These are phyloP conservation scores for Carex parvula DNA, from an alignment of 176 grass and related monocot species.

Conservation along the genomic window DNA sequence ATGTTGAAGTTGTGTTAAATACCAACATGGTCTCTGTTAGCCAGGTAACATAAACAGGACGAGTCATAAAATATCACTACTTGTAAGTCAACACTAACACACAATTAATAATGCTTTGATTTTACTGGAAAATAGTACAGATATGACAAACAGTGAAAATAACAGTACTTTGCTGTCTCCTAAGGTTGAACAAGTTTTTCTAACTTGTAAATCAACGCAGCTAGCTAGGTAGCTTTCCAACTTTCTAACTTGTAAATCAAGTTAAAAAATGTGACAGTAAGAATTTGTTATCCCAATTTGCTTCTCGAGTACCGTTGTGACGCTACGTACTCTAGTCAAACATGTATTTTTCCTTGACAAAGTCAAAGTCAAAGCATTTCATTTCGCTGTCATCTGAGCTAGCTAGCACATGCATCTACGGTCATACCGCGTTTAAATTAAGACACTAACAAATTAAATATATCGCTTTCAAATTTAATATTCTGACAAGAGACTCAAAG, in stretches of 20 bases:
- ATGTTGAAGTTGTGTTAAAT: no score
- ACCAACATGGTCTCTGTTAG: no score
- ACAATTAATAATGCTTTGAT: neutral
- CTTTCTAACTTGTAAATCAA: neutral
- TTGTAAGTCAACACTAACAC: neutral
- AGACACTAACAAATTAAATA: neutral
- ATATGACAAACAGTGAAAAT: neutral
- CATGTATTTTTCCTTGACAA: neutral
- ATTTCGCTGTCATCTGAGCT: constrained; percentile 5
- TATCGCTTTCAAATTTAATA: neutral
- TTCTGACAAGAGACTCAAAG: neutral
- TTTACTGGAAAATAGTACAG: neutral
- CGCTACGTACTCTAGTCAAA: neutral
- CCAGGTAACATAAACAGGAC: no score
- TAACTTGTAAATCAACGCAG: neutral
- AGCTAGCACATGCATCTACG: neutral
- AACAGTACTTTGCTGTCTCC: neutral
- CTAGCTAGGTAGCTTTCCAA: neutral
- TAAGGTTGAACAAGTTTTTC: neutral
- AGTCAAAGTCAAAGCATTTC: neutral
- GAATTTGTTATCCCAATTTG: neutral
- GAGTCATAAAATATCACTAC: neutral
- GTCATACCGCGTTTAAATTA: constrained; percentile 12
- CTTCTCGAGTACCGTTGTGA: neutral
- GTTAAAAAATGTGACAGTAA: neutral